These are phyloP conservation scores for Avicennia marina DNA, from an alignment of 257 asterid species.

Conservation along the genomic window DNA sequence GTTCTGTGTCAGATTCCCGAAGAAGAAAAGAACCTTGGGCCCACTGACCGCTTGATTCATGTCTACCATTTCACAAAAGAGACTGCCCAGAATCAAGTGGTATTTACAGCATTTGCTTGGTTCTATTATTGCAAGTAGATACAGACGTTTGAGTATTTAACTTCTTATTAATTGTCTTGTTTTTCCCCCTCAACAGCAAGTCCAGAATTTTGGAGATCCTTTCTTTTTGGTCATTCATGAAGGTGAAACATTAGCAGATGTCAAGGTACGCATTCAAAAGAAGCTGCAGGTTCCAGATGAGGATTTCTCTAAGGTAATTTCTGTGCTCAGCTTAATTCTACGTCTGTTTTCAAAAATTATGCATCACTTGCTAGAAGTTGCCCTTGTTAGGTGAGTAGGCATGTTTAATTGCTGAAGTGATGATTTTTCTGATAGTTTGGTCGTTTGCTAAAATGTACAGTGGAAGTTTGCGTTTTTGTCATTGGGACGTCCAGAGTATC, in stretches of 20 bases:
- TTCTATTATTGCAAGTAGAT: neutral
- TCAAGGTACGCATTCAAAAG: slow-evolving; percentile 46
- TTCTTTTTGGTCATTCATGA: slow-evolving; percentile 54
- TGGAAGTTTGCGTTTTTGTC: slow-evolving; percentile 76
- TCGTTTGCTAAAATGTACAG: slow-evolving; percentile 26
- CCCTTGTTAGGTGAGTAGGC: neutral
- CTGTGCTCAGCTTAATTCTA: neutral
- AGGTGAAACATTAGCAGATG: slow-evolving; percentile 54
- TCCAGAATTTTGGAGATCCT: slow-evolving; percentile 60
- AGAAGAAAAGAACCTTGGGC: slow-evolving; percentile 86
- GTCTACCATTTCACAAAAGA: slow-evolving; percentile 90
- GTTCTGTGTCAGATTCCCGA: slow-evolving; percentile 62
- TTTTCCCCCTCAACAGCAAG: slow-evolving; percentile 27
- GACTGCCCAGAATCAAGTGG: slow-evolving; percentile 79
- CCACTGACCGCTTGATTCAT: slow-evolving; percentile 75
- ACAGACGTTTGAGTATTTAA: neutral
- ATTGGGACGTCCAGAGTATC: slow-evolving; percentile 71
- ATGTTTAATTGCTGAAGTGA: neutral
- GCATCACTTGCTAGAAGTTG: slow-evolving; percentile 1
- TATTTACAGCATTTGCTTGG: slow-evolving; percentile 19
- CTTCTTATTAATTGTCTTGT: neutral
- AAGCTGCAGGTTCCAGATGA: slow-evolving; percentile 52
- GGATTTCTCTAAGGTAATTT: slow-evolving; percentile 49
- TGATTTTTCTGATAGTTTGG: neutral
- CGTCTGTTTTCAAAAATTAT: neutral